phyloP scores from a whole-genome alignment of 768 basidiomycete genomes.

The Guyanaporus albipodus region DNA sequence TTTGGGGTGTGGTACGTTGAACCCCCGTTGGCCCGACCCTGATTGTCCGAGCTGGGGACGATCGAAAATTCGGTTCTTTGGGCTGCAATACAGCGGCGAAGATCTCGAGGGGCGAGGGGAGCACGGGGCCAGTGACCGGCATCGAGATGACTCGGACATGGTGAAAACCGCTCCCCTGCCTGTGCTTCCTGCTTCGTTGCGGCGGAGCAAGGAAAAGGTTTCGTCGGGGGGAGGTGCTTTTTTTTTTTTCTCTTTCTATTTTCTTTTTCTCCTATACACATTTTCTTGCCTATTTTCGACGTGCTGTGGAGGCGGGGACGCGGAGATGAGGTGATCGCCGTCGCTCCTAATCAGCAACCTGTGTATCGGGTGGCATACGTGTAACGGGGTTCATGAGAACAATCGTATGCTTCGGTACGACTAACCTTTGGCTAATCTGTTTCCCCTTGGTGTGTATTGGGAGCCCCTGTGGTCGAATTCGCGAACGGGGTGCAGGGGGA shows the following conservation, averaged over 20 bases:
- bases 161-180: constrained; percentile 2
- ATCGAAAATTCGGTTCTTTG: constrained; percentile 5
- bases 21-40: constrained; percentile 16
- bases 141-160: constrained; percentile 8
- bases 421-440: constrained; percentile 5
- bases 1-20: background rate
- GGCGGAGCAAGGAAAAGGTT: constrained; percentile 3
- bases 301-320: constrained; percentile 12
- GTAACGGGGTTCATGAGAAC: constrained; percentile 13
- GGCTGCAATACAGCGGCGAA: constrained; percentile 16
- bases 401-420: constrained; percentile 3
- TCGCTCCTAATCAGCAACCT: constrained; percentile 20
- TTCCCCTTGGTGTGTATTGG: background rate
- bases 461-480: too few relatives aligned
- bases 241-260: background rate
- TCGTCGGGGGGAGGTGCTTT: constrained; percentile 1
- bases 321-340: constrained; percentile 31
- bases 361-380: constrained; percentile 8
- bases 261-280: background rate
- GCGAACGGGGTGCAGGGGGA: too few relatives aligned
- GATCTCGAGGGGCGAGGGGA: constrained; percentile 4
- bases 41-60: constrained; percentile 8
- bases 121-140: constrained; percentile 10
- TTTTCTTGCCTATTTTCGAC: constrained; percentile 9
- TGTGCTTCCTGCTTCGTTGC: constrained; percentile 4